A percentile compares a stretch with the other conserved stretches of the same genome.
Evolutionary conservation across 2,329 filamentous ascomycete species (phyloP).

Genomic region (Diaporthe sp.): DNA sequence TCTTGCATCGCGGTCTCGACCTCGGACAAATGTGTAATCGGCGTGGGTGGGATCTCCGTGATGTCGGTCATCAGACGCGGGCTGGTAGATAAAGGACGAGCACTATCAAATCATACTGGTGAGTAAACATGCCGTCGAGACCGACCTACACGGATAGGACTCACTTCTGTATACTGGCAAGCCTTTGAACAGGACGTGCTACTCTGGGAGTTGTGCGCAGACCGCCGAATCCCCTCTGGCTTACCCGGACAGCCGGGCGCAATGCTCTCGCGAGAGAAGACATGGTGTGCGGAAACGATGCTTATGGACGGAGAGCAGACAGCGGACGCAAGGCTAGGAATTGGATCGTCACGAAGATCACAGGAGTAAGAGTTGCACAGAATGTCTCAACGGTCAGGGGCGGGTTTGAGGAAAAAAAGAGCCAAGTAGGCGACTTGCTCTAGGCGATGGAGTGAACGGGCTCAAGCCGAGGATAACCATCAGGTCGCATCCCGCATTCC

Average conservation of each 20-base stretch:
- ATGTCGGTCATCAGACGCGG: slow-evolving; percentile 72
- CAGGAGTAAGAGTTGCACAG: neutral
- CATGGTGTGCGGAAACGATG: slow-evolving; percentile 49
- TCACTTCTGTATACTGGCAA: slow-evolving; percentile 49
- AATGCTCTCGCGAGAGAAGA: slow-evolving; percentile 65
- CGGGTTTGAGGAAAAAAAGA: neutral
- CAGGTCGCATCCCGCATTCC: slow-evolving; percentile 33
- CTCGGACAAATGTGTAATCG: slow-evolving; percentile 93
- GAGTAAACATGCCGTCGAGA: slow-evolving; percentile 29
- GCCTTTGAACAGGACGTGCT: slow-evolving; percentile 40
- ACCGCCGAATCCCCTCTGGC: slow-evolving; percentile 53
- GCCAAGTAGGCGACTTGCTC: neutral
- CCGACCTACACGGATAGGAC: slow-evolving; percentile 35
- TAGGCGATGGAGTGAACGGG: neutral
- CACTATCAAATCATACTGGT: slow-evolving; percentile 45
- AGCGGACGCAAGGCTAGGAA: neutral
- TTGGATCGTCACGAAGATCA: neutral
- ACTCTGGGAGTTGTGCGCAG: slow-evolving; percentile 47
- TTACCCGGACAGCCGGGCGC: slow-evolving; percentile 64
- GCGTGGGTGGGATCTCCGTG: slow-evolving; percentile 85
- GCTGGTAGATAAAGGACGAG: slow-evolving; percentile 73
- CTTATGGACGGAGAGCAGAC: neutral
- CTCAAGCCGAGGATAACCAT: slow-evolving; percentile 50
- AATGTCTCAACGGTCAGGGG: neutral
- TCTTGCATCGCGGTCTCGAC: slow-evolving; percentile 91